Base-by-base conservation (phyloP, 1,284 basidiomycete genomes). In the Microbotryomycetes sp. region DNA sequence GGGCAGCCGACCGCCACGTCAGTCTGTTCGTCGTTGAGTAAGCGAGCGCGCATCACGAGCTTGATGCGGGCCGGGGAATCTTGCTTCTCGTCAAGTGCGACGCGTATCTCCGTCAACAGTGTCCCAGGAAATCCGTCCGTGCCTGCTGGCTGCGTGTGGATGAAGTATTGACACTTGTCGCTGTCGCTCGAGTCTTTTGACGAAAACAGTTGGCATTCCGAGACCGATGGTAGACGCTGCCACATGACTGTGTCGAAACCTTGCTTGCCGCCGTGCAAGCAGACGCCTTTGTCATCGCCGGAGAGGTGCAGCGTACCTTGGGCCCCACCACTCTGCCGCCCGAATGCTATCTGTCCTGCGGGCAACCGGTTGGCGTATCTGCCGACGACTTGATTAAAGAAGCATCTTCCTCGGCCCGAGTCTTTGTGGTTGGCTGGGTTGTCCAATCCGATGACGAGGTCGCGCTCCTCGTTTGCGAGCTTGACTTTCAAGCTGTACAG, bases 341-440 rank as follows among this genome's bases (percentile, higher is more conserved):
- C 2, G 4, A 60, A 46, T 6, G 6, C 9, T 6, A 56, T 45
- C n/a, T 62, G 52, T 2, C 59, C 65, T 5, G 59, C 49, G 3
- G 67, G 67, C 1, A 68, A 23, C 9, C 67, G 54, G 41, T 68
- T 68, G 5, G 67, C 67, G 27, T 66, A 66, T 16, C 67, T 52
- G 18, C 57, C 61, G 1, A 60, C 59, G 30, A 45, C 46, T 18
- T 47, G 35, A 46, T 66, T 66, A n/a, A 59, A 49, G 60, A 68
- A 68, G 5, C 48, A 11, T 41, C 35, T 30, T 13, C 67, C 30
- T 2, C 47, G 41, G 11, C 13, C 29, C 7, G 54, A 50, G 27
- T 65, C 41, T 52, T 65, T 49, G 52, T 62, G 62, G 11, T 46
- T 41, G 4, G 45, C 49, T 3, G 48, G 41, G 47, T 59, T 48